Evolutionary conservation across 73 alveolate genomes (phyloP).

Genomic region (Stentor coeruleus): DNA sequence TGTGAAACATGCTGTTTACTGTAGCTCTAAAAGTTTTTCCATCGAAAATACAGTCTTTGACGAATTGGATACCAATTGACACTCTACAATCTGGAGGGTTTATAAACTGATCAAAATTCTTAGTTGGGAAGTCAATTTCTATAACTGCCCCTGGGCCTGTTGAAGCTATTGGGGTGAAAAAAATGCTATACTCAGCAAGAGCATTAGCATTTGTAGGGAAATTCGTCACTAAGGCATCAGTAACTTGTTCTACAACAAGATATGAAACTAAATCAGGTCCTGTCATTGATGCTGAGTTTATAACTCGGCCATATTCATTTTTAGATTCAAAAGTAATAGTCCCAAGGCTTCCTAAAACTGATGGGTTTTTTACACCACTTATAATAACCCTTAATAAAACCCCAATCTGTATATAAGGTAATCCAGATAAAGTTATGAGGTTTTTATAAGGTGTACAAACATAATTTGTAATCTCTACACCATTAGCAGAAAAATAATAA

Average conservation of each 20-base stretch:
- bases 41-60: constrained; percentile 32
- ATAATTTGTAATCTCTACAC: not conserved
- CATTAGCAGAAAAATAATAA: not conserved
- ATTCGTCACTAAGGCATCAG: not conserved
- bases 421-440: constrained; percentile 24
- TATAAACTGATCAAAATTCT: constrained; percentile 5
- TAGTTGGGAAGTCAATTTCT: constrained; percentile 33
- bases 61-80: constrained; percentile 36
- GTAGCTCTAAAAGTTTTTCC: constrained; percentile 33
- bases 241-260: not conserved
- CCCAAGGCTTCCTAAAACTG: not conserved
- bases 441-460: constrained; percentile 4
- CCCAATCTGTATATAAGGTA: constrained; percentile 28
- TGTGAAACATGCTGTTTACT: constrained; percentile 32
- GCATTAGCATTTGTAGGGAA: constrained; percentile 34
- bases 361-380: constrained; percentile 30
- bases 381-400: constrained; percentile 1
- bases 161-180: constrained; percentile 33
- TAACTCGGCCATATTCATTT: constrained; percentile 11
- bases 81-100: constrained; percentile 37
- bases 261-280: not conserved
- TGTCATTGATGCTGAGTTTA: not conserved
- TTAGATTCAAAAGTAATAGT: constrained; percentile 1
- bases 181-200: constrained; percentile 26
- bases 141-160: constrained; percentile 31